Percentiles rank a stretch among this genome's conserved stretches.
phyloP scores from a whole-genome alignment of 345 rosid species.

The Chamaenerion angustifolium region DNA sequence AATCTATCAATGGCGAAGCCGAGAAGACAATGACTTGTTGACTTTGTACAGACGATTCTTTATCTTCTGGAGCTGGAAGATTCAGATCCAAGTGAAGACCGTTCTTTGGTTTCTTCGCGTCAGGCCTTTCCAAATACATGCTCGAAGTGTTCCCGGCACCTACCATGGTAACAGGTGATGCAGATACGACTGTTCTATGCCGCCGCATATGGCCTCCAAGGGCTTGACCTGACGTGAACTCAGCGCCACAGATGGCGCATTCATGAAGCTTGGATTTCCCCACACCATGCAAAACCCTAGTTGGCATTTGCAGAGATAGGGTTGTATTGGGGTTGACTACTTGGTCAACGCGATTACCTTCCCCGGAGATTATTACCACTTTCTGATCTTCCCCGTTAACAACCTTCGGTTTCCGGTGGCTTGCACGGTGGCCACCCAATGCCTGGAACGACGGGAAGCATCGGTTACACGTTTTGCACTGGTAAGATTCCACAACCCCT shows the following conservation, averaged over 20 bases:
- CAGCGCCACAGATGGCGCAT: constrained; percentile 71
- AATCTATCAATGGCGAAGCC: constrained; percentile 46
- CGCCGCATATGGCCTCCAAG: constrained; percentile 96
- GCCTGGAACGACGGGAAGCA: constrained; percentile 88
- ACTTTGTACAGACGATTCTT: constrained; percentile 11
- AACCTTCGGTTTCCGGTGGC: constrained; percentile 68
- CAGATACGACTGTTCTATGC: constrained; percentile 31
- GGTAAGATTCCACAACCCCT: constrained; percentile 23
- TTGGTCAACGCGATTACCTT: not conserved
- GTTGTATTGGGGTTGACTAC: constrained; percentile 14
- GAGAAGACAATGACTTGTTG: constrained; percentile 49
- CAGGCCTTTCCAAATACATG: constrained; percentile 8
- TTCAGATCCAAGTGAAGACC: constrained; percentile 39
- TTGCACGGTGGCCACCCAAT: constrained; percentile 80
- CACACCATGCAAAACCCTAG: not conserved
- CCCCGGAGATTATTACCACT: not conserved
- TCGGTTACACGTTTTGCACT: constrained; percentile 77
- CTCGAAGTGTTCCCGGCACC: constrained; percentile 4
- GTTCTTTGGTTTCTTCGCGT: constrained; percentile 26
- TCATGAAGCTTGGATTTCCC: constrained; percentile 47
- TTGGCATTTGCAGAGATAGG: constrained; percentile 38
- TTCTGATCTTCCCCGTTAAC: constrained; percentile 14
- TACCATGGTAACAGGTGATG: constrained; percentile 2
- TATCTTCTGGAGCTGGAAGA: constrained; percentile 43
- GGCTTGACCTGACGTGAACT: constrained; percentile 85